Percentiles rank a stretch among this genome's conserved stretches.
These are phyloP conservation scores for Hanseniaspora lindneri DNA, from an alignment of 805 yeast species.

Conservation along the genomic window DNA sequence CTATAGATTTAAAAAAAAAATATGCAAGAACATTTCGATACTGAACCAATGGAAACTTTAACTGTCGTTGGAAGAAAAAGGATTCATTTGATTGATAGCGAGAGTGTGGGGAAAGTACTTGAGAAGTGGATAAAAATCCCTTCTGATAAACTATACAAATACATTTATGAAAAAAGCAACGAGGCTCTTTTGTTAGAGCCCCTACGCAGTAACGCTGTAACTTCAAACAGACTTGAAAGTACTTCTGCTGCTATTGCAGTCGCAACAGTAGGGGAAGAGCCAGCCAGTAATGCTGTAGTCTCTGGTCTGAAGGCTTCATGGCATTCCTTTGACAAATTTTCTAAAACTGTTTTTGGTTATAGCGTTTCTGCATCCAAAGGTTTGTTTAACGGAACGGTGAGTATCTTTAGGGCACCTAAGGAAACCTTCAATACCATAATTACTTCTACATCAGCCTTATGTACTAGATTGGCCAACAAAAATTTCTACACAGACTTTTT, in stretches of 20 bases:
- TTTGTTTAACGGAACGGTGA: background rate
- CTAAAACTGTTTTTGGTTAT: background rate
- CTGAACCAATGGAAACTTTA: background rate
- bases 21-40: no score
- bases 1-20: background rate
- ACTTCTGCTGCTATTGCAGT: no score
- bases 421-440: background rate
- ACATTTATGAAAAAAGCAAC: background rate
- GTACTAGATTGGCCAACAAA: background rate
- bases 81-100: background rate
- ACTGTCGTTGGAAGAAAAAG: background rate
- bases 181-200: no score
- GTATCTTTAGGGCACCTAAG: background rate
- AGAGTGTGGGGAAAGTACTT: background rate
- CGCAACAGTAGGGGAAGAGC: no score
- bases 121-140: slow-evolving; percentile 10
- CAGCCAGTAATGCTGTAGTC: background rate
- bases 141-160: slow-evolving; percentile 1
- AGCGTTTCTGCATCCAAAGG: background rate
- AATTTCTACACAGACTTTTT: background rate
- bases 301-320: background rate
- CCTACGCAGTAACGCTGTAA: no score
- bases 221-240: background rate
- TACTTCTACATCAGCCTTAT: background rate
- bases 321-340: background rate